phyloP scores from a whole-genome alignment of 2,329 filamentous ascomycete genomes.

The Botrytis medusae region DNA sequence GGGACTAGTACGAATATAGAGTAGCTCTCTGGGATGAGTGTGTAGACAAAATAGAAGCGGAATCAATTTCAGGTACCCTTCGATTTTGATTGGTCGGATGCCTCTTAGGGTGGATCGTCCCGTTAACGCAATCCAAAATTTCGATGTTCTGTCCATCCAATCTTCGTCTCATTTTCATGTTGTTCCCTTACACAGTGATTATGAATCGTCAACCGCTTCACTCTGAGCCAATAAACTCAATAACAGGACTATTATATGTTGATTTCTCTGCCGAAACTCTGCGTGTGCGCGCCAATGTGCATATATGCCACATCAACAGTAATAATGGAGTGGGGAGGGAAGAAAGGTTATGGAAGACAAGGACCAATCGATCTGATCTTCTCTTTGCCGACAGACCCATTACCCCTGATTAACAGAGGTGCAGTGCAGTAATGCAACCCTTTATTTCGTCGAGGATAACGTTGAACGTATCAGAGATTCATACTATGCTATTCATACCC shows the following conservation, averaged over 20 bases:
- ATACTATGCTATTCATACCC: neutral
- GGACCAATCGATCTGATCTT: slow-evolving; percentile 2
- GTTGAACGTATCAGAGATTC: slow-evolving; percentile 7
- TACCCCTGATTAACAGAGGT: slow-evolving; percentile 5
- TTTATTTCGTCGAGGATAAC: neutral
- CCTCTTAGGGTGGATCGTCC: neutral
- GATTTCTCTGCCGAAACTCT: neutral
- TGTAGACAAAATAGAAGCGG: neutral
- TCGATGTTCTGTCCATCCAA: neutral
- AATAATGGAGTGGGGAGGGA: neutral
- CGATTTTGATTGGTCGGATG: neutral
- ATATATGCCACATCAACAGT: neutral
- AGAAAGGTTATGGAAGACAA: neutral
- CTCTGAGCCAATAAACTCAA: slow-evolving; percentile 1
- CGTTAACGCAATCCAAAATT: neutral
- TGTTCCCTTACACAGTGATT: neutral
- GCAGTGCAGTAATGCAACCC: neutral
- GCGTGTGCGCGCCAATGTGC: slow-evolving; percentile 3
- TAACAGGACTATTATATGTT: neutral
- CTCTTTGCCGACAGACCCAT: neutral
- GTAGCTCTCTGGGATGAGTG: neutral
- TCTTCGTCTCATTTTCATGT: neutral
- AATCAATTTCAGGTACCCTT: neutral
- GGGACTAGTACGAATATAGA: neutral
- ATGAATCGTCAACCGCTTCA: slow-evolving; percentile 5